Evolutionary conservation across 2,329 filamentous ascomycete species (phyloP), one percentile per base, ranked within the genome.

Genomic region (Davidsoniella virescens): DNA sequence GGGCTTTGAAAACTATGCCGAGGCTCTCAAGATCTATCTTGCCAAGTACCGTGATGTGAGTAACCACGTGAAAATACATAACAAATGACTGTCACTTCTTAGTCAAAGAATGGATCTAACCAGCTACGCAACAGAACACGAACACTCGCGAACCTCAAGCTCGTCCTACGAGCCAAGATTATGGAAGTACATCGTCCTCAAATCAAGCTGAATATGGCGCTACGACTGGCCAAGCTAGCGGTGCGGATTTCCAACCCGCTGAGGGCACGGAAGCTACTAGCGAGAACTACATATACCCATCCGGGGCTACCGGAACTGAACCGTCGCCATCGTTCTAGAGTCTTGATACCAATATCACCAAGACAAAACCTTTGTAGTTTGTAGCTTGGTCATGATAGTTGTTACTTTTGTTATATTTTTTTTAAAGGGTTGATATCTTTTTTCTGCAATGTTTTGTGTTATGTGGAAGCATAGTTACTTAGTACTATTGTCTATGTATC

Each of bases 1-100:
- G 36, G 92, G 92, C 1, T 98, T 98, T 65, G 92, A 98, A 67
- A 98, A 98, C 68, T 98, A 98, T 64, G 84, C 90, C 23, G 92
- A 98, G 65, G 92, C 92, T 1, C 73, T 98, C 52, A 98, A 98
- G 68, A 95, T 98, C 58, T 98, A 98, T 65, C 75, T 98, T 40
- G 87, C 88, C 54, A 92, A 95, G 64, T 98, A 96, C 67, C 82
- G 92, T 65, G 92, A 98, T 76, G 92, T 96, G 75, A 78, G 83
- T 59, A 44, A 50, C 29, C 44, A 3, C 16, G 26, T 23, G 12
- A 17, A 23, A 44, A 44, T 25, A 9, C 4, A 10, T 12, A n/a
- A 12, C 10, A 26, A 14, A 12, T 44, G 17, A 26, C 17, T 44
- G 7, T 14, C n/a, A 8, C 16, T 25, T 29, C 17, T 41, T 41